Evolutionary conservation across 1,284 basidiomycete species (phyloP).

Genomic region (Cutaneotrichosporon curvatum): DNA sequence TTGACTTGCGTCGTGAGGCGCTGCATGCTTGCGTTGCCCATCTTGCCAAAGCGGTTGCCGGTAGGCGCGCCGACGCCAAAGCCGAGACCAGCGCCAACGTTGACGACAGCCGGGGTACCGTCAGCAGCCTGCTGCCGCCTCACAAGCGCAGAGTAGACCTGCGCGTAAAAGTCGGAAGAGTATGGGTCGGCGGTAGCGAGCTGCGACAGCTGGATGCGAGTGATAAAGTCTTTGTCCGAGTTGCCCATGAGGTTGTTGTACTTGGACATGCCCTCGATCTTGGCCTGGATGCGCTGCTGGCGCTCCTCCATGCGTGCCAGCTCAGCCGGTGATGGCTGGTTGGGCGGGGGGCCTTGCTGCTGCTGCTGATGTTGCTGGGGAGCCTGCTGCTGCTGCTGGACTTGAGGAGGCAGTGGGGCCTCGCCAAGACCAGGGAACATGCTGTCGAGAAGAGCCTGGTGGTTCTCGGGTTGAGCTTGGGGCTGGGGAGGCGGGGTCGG

Average conservation of each 20-base stretch:
- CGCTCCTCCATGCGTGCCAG: slow-evolving; percentile 31
- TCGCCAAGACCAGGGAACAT: slow-evolving; percentile 44
- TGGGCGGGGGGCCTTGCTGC: slow-evolving; percentile 26
- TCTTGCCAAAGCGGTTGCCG: slow-evolving; percentile 59
- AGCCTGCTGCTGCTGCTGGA: slow-evolving; percentile 12
- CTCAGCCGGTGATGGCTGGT: slow-evolving; percentile 31
- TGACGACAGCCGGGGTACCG: slow-evolving; percentile 52
- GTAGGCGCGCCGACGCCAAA: slow-evolving; percentile 64
- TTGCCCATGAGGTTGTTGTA: slow-evolving; percentile 90
- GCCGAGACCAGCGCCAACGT: slow-evolving; percentile 66
- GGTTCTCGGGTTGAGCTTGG: slow-evolving; percentile 28
- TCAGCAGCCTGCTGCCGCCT: slow-evolving; percentile 57
- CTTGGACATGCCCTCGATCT: slow-evolving; percentile 59
- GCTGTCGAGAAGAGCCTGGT: slow-evolving; percentile 38
- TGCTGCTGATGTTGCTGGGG: slow-evolving; percentile 10
- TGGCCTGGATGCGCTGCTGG: slow-evolving; percentile 32
- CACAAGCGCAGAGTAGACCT: slow-evolving; percentile 81
- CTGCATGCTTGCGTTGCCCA: slow-evolving; percentile 68
- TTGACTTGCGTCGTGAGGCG: slow-evolving; percentile 97
- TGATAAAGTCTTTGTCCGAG: slow-evolving; percentile 99
- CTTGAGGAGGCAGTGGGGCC: slow-evolving; percentile 4
- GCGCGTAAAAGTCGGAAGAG: slow-evolving; percentile 96
- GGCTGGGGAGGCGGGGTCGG: slow-evolving; percentile 26
- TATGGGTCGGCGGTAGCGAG: slow-evolving; percentile 95
- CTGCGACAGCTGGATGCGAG: slow-evolving; percentile 96